phyloP scores from a whole-genome alignment of 805 yeast species.

The Yamadazyma phyllophila region DNA sequence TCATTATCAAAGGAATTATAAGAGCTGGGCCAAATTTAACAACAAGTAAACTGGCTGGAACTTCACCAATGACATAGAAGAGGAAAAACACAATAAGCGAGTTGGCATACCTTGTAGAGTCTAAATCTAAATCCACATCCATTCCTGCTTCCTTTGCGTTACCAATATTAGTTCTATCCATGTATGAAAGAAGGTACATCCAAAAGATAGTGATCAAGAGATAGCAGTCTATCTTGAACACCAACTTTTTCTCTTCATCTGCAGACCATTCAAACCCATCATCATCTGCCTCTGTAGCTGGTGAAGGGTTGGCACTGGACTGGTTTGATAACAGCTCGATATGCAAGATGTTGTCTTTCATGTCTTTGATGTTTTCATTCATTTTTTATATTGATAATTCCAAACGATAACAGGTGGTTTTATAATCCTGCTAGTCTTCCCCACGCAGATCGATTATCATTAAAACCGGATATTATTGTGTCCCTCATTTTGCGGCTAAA shows the following conservation, averaged over 20 bases:
- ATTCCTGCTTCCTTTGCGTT: constrained; percentile 69
- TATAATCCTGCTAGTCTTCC: no score
- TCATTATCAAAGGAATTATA: constrained; percentile 52
- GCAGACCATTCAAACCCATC: constrained; percentile 5
- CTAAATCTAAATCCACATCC: constrained; percentile 50
- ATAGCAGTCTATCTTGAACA: constrained; percentile 9
- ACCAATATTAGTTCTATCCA: constrained; percentile 47
- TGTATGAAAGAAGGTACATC: constrained; percentile 8
- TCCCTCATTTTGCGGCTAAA: no score
- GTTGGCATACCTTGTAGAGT: constrained; percentile 51
- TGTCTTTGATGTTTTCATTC: no score
- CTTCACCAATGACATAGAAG: constrained; percentile 40
- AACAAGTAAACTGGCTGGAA: constrained; percentile 14
- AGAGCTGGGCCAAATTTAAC: constrained; percentile 47
- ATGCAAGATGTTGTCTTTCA: no score
- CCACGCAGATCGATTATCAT: no score
- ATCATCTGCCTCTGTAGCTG: not conserved
- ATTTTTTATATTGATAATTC: no score
- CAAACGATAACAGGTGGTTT: no score
- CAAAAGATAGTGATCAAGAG: constrained; percentile 7
- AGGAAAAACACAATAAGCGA: constrained; percentile 54
- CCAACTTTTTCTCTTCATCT: constrained; percentile 7
- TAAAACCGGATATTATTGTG: no score
- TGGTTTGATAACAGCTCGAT: no score
- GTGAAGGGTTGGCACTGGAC: no score